These are phyloP conservation scores for Vaccinium darrowii DNA, from an alignment of 148 eudicot species.

Conservation along the genomic window DNA sequence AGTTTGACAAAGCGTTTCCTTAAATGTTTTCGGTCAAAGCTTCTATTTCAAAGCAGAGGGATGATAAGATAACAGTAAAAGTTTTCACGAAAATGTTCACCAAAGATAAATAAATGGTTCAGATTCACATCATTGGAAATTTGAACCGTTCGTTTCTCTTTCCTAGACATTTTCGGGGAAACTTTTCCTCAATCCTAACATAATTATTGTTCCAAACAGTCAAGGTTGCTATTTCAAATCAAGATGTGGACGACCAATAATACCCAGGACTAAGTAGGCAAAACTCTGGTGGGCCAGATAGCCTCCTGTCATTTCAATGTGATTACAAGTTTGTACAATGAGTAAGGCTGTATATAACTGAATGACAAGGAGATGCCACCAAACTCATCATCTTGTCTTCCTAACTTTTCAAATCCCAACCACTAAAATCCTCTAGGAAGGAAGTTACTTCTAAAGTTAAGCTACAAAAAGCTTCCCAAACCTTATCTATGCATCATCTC, in stretches of 20 bases:
- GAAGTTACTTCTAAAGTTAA: background rate
- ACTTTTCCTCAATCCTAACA: too few relatives aligned
- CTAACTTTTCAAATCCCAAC: background rate
- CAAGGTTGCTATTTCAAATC: background rate
- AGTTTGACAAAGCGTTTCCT: background rate
- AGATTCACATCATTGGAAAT: too few relatives aligned
- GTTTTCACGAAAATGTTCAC: too few relatives aligned
- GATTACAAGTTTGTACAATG: background rate
- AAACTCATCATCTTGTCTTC: constrained; percentile 8
- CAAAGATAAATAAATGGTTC: too few relatives aligned
- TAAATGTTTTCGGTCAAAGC: background rate
- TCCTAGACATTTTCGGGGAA: too few relatives aligned
- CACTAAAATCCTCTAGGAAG: background rate
- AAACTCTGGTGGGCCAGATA: constrained; percentile 1
- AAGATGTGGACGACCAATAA: background rate
- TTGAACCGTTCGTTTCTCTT: too few relatives aligned
- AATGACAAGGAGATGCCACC: constrained; percentile 16
- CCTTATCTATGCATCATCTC: background rate
- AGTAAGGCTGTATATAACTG: background rate
- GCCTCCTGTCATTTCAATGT: background rate
- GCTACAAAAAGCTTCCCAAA: background rate
- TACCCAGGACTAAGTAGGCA: background rate
- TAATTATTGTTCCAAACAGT: background rate
- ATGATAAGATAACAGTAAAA: too few relatives aligned
- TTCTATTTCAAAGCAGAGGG: background rate